phyloP scores from a whole-genome alignment of 2,329 filamentous ascomycete genomes.

The Sclerotinia minor region DNA sequence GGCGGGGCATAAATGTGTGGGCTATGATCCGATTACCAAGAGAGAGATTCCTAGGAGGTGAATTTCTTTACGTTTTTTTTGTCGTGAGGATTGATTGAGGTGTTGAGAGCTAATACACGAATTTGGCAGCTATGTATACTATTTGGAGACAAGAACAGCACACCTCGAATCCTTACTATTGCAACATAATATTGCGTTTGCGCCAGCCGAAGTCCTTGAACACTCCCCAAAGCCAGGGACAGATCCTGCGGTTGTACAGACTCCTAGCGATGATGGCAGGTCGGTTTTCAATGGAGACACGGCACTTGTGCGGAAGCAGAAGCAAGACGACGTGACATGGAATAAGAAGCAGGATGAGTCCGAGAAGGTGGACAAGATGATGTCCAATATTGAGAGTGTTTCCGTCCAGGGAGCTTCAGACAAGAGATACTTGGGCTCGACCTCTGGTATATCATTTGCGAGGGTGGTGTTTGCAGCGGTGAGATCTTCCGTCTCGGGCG shows the following conservation, averaged over 20 bases:
- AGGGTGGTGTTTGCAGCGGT: slow-evolving; percentile 92
- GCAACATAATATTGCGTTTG: slow-evolving; percentile 69
- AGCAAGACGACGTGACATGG: slow-evolving; percentile 36
- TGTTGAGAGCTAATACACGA: slow-evolving; percentile 5
- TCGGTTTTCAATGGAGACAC: slow-evolving; percentile 31
- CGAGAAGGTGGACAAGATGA: slow-evolving; percentile 63
- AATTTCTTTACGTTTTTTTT: slow-evolving; percentile 31
- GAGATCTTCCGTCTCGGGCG: slow-evolving; percentile 67
- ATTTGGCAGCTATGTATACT: slow-evolving; percentile 77
- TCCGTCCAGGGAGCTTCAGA: slow-evolving; percentile 77
- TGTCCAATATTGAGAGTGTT: slow-evolving; percentile 71
- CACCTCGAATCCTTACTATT: slow-evolving; percentile 78
- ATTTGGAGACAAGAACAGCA: slow-evolving; percentile 81
- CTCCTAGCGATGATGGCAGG: slow-evolving; percentile 39
- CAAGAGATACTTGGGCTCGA: slow-evolving; percentile 77
- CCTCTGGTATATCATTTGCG: slow-evolving; percentile 91
- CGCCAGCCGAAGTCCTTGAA: slow-evolving; percentile 70
- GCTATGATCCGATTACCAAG: slow-evolving; percentile 96
- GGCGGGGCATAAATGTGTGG: slow-evolving; percentile 86
- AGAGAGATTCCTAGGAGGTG: slow-evolving; percentile 82
- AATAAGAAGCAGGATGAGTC: slow-evolving; percentile 55
- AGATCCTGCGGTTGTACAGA: slow-evolving; percentile 37
- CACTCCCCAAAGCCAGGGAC: slow-evolving; percentile 50
- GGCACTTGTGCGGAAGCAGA: slow-evolving; percentile 30
- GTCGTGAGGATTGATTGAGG: not conserved